A percentile compares a stretch with the other conserved stretches of the same genome.
These are phyloP conservation scores for Citrus australasica DNA, from an alignment of 345 rosid species.

Conservation along the genomic window DNA sequence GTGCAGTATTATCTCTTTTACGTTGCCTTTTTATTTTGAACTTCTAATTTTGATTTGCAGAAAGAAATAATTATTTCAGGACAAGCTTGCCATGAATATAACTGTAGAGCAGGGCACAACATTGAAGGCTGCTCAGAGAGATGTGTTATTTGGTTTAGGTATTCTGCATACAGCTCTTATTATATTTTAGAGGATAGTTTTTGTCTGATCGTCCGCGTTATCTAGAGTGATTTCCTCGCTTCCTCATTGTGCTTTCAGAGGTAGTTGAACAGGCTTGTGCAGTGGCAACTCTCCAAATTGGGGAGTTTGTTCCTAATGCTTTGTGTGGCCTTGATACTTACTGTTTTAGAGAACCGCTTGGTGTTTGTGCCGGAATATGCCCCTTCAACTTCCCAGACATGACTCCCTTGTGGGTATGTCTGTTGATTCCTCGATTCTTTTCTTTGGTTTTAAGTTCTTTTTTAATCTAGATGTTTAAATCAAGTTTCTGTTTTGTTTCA, in stretches of 20 bases:
- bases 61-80: constrained; percentile 18
- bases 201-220: not conserved
- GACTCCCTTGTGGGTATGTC: constrained; percentile 42
- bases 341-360: constrained; percentile 42
- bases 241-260: constrained; percentile 27
- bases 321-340: constrained; percentile 42
- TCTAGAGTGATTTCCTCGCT: constrained; percentile 7
- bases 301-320: constrained; percentile 41
- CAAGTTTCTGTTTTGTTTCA: not conserved
- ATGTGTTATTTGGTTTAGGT: constrained; percentile 41
- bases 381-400: constrained; percentile 35
- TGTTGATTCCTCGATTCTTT: constrained; percentile 16
- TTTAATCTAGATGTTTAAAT: not conserved
- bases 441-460: constrained; percentile 2
- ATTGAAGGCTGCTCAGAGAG: constrained; percentile 31
- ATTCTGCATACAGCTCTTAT: constrained; percentile 5
- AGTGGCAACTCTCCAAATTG: constrained; percentile 35
- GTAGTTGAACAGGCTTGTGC: constrained; percentile 51
- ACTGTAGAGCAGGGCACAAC: constrained; percentile 38
- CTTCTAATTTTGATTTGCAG: not conserved
- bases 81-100: constrained; percentile 37
- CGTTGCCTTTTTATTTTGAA: not conserved
- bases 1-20: not conserved
- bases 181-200: not conserved
- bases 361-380: constrained; percentile 49